Evolutionary conservation across 345 rosid species (phyloP).

Genomic region (Gossypium anomalum): DNA sequence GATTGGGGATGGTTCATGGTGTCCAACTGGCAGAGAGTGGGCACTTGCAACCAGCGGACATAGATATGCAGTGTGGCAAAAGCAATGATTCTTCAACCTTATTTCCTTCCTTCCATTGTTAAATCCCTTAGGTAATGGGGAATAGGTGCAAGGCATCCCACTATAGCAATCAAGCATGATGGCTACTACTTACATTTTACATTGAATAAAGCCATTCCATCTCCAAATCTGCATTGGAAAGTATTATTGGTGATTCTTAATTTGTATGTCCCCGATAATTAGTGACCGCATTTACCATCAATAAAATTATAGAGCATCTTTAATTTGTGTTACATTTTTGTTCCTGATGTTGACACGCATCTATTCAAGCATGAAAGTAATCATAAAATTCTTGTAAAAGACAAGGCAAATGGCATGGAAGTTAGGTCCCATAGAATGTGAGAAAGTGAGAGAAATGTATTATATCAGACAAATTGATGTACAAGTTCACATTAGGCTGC

Average conservation of each 20-base stretch:
- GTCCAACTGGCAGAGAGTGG: constrained; percentile 80
- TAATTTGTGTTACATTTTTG: neutral
- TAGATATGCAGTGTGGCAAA: constrained; percentile 29
- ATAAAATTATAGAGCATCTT: neutral
- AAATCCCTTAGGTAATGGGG: neutral
- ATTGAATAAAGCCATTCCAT: constrained; percentile 6
- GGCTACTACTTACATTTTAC: neutral
- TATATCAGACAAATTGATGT: constrained; percentile 4
- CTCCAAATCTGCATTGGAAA: neutral
- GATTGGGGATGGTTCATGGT: constrained; percentile 90
- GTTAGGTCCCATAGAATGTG: constrained; percentile 7
- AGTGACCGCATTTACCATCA: neutral
- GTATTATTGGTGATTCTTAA: neutral
- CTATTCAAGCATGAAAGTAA: constrained; percentile 5
- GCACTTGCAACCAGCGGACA: constrained; percentile 67
- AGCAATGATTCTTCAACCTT: constrained; percentile 1
- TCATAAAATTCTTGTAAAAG: constrained; percentile 9
- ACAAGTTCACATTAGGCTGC: neutral
- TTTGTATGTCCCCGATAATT: neutral
- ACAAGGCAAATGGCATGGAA: neutral
- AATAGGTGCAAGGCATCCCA: neutral
- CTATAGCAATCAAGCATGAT: neutral
- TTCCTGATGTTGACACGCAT: neutral
- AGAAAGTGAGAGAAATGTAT: constrained; percentile 4
- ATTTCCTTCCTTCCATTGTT: neutral